A percentile compares a stretch with the other conserved stretches of the same genome.
These are phyloP conservation scores for Phytophthora cajani DNA, from an alignment of 352 stramenopile genomes.

Conservation along the genomic window DNA sequence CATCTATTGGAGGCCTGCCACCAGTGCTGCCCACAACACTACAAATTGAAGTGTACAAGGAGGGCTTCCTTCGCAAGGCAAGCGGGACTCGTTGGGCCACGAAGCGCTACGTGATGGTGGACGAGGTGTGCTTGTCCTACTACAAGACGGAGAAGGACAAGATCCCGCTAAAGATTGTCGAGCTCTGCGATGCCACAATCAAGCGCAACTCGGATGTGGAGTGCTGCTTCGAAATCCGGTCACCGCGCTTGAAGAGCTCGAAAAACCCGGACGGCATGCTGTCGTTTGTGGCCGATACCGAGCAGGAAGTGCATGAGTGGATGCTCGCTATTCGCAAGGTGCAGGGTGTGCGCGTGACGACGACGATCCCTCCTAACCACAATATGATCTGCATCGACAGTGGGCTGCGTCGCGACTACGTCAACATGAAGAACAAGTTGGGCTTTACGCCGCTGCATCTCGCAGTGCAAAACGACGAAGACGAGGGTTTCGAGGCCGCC, in stretches of 20 bases:
- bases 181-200: constrained; percentile 82
- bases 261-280: constrained; percentile 85
- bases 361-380: constrained; percentile 72
- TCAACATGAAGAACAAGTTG: constrained; percentile 89
- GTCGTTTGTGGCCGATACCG: constrained; percentile 85
- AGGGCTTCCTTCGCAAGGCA: constrained; percentile 84
- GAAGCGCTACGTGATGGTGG: constrained; percentile 89
- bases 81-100: constrained; percentile 84
- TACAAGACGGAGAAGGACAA: constrained; percentile 88
- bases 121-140: constrained; percentile 85
- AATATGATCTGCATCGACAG: constrained; percentile 93
- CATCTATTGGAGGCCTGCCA: constrained; percentile 46
- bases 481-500: constrained; percentile 89
- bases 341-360: constrained; percentile 77
- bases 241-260: constrained; percentile 82
- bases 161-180: constrained; percentile 86
- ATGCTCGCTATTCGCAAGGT: constrained; percentile 90
- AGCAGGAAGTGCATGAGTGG: constrained; percentile 88
- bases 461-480: constrained; percentile 87
- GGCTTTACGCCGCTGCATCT: constrained; percentile 84
- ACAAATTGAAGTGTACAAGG: constrained; percentile 81
- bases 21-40: constrained; percentile 71
- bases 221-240: constrained; percentile 88
- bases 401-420: constrained; percentile 76
- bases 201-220: constrained; percentile 85